phyloP scores from a whole-genome alignment of 768 basidiomycete genomes.

The Suillus luteus region DNA sequence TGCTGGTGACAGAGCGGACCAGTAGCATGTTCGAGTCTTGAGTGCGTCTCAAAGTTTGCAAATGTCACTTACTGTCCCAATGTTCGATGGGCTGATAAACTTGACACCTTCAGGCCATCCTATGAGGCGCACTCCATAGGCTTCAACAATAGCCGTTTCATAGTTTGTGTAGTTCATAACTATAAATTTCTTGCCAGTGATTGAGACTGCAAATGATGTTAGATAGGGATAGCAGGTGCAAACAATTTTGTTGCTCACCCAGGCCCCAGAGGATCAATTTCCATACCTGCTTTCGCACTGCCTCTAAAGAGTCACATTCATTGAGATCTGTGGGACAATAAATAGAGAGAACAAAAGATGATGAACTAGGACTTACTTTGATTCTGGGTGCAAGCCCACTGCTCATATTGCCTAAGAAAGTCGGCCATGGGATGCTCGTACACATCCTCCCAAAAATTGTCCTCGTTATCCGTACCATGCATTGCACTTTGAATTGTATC shows the following conservation, averaged over 20 bases:
- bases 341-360: too few species aligned
- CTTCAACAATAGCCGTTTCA: constrained; percentile 12
- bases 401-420: constrained; percentile 13
- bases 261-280: constrained; percentile 13
- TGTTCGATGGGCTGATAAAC: too few species aligned
- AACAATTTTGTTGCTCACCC: constrained; percentile 7
- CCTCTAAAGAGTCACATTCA: constrained; percentile 9
- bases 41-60: too few species aligned
- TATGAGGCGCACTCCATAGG: too few species aligned
- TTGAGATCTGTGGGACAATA: background rate
- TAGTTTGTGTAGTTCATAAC: constrained; percentile 23
- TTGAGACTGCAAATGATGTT: constrained; percentile 5
- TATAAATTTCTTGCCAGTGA: background rate
- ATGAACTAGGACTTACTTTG: constrained; percentile 4
- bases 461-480: too few species aligned
- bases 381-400: constrained; percentile 15
- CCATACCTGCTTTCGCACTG: constrained; percentile 7
- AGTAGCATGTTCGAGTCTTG: too few species aligned
- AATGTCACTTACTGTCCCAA: too few species aligned
- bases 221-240: background rate
- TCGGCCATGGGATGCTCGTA: too few species aligned
- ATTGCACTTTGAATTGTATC: too few species aligned
- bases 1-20: too few species aligned
- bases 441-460: too few species aligned
- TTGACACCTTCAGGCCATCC: too few species aligned